A percentile compares a stretch with the other conserved stretches of the same genome.
Conservation (phyloP, 2,329 filamentous ascomycete species). For the Cyclaneusma minus region DNA sequence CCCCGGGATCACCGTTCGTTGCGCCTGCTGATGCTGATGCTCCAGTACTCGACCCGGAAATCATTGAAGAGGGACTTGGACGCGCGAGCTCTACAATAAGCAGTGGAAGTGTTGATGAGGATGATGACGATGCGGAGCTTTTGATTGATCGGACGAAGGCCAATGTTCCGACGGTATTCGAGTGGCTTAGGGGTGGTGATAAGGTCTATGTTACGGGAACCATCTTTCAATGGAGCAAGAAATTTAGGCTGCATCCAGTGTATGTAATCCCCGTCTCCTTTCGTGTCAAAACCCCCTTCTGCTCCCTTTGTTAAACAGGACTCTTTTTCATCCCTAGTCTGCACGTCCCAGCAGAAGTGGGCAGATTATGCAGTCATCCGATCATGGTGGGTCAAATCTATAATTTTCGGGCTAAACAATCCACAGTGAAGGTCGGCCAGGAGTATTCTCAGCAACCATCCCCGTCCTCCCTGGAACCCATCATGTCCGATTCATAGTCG, state of each 20-base stretch:
- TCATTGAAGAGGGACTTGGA: slow-evolving; percentile 24
- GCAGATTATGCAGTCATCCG: not conserved
- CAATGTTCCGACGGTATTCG: slow-evolving; percentile 69
- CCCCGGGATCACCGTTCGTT: slow-evolving; percentile 79
- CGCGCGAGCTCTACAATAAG: slow-evolving; percentile 43
- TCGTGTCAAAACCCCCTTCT: not conserved
- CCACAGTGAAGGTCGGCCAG: slow-evolving; percentile 28
- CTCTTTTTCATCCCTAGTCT: not conserved
- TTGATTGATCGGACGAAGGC: slow-evolving; percentile 59
- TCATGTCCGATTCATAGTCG: slow-evolving; percentile 90
- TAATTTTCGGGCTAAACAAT: not conserved
- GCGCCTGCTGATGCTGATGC: slow-evolving; percentile 43
- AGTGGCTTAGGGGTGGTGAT: slow-evolving; percentile 72
- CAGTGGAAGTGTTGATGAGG: slow-evolving; percentile 57
- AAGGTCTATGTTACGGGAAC: slow-evolving; percentile 95
- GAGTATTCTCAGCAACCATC: slow-evolving; percentile 61
- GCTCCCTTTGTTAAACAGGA: too few species aligned
- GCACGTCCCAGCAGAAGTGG: not conserved
- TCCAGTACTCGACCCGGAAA: slow-evolving; percentile 19
- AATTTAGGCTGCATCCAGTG: slow-evolving; percentile 75
- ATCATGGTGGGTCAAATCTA: not conserved
- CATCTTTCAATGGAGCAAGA: slow-evolving; percentile 94
- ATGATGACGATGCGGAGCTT: slow-evolving; percentile 65
- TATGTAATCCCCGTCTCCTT: slow-evolving; percentile 24
- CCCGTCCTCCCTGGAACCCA: slow-evolving; percentile 86